Evolutionary conservation across 2,329 filamentous ascomycete genomes (phyloP), one percentile per base, ranked within the genome.

Genomic region (Aspergillus brunneoviolaceus): DNA sequence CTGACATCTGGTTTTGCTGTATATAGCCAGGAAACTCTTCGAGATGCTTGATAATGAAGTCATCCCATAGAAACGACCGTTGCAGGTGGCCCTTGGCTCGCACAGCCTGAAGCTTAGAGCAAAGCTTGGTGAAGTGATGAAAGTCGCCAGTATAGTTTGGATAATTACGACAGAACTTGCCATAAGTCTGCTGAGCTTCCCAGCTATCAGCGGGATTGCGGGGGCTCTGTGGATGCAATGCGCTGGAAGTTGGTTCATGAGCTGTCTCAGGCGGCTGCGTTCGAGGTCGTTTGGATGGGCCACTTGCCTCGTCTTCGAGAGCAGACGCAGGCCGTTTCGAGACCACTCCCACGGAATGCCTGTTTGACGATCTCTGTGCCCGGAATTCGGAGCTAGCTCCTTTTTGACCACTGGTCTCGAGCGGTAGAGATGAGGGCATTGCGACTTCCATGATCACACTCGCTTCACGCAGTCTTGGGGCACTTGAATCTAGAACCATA

Each of bases 51-150:
- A 77, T 78, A 54, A 81, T 66, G 59, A 79, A 81, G 62, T 81
- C 79, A 65, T 81, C 79, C 76, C 78, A 80, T 14, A 81, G 57
- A 25, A 72, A 76, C 12, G 74, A 77, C 54, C 72, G 69, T 42
- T 71, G 64, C 39, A 77, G 60, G 29, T 68, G 55, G 5, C 72
- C 75, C 19, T 63, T 57, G 21, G 60, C 61, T n/a, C 73, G 63
- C 42, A 79, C 63, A 14, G 62, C 61, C 25, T 73, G 70, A 42
- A 80, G 64, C 52, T 71, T 76, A 19, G 62, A 64, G 57, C 77
- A 80, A 25, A 79, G 63, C n/a, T 69, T 65, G 21, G 63, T 64
- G 55, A 81, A 81, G 63, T 79, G 72, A 5, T 62, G 60, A 23
- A 75, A 69, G 56, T 74, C 69, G 14, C 78, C 78, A 7, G 57